Base-by-base conservation (phyloP, 2,329 filamentous ascomycete genomes). In the Calonectria ilicicola region DNA sequence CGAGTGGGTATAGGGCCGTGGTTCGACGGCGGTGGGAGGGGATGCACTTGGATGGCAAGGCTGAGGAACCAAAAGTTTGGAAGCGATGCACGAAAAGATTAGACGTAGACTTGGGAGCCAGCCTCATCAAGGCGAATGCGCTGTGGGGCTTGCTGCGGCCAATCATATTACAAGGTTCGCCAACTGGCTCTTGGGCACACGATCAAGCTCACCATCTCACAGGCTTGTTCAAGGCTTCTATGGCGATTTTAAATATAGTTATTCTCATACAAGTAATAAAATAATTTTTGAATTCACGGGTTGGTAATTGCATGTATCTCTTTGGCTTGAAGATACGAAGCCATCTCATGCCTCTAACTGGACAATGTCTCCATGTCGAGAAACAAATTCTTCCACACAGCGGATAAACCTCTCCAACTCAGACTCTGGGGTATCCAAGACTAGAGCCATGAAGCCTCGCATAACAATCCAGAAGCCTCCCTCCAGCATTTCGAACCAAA, bases 401-500 rank as follows among this genome's bases (percentile, higher is more conserved):
- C 72, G 69, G 1, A 86, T 84, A 74, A 88, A 87, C 29, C 81
- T 78, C 65, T 87, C 83, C 35, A 87, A 69, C 77, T 86, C 86
- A 12, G 80, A 77, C 21, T 82, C 75, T 1, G 84, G 81, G 14
- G 85, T 85, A 35, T 78, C 82, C 26, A 87, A 72, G 17, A 85
- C 82, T 67, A 88, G 75, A 2, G 86, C 83, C 38, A 86, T 82
- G 66, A 83, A 83, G 0, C 86, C 86, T 44, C 85, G 80, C 2
- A 83, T 76, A 1, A 84, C 83, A 12, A 86, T 76, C 83, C 86
- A 88, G 67, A 85, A 87, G 0, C 84, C 83, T 14, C 82, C 80
- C 63, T 87, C 82, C 56, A 87, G 70, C 84, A 88, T 86, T 69
- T 87, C 84, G n/a, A 85, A 83, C 83, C 86, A 87, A 69, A 87